Evolutionary conservation across 1,139 yeast species (phyloP).

Genomic region (Wickerhamiella pararugosa): DNA sequence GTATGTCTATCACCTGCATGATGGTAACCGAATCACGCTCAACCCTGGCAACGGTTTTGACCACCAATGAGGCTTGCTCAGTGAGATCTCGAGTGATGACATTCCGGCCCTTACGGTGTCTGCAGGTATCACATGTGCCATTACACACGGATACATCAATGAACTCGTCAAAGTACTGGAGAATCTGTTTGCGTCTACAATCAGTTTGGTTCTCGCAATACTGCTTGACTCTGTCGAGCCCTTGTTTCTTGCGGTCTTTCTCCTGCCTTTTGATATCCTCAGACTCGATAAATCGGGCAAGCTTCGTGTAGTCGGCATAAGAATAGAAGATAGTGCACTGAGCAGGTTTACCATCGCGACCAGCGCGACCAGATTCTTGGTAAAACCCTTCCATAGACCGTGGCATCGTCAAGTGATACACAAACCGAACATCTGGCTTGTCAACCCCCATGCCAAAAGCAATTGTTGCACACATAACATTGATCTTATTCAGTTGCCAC

Average conservation of each 20-base stretch:
- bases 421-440: constrained; percentile 87
- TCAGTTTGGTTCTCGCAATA: constrained; percentile 87
- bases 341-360: constrained; percentile 76
- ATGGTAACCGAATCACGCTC: constrained; percentile 53
- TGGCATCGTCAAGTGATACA: constrained; percentile 79
- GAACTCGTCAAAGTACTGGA: constrained; percentile 76
- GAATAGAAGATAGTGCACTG: constrained; percentile 66
- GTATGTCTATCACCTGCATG: constrained; percentile 68
- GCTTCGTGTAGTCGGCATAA: constrained; percentile 23
- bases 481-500: constrained; percentile 67
- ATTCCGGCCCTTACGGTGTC: constrained; percentile 31
- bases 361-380: constrained; percentile 98
- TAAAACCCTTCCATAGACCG: constrained; percentile 88
- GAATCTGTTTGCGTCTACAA: constrained; percentile 77
- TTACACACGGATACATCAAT: constrained; percentile 55
- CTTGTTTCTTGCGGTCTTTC: constrained; percentile 29
- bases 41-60: constrained; percentile 41
- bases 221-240: constrained; percentile 73
- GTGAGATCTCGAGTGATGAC: constrained; percentile 58
- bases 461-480: constrained; percentile 87
- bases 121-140: constrained; percentile 78
- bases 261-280: constrained; percentile 36
- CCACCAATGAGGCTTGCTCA: constrained; percentile 41
- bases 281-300: constrained; percentile 62
- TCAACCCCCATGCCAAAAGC: constrained; percentile 99